Percentiles rank a stretch among this genome's conserved stretches.
Conservation (phyloP, 2,329 filamentous ascomycete genomes). For the Phyllosticta citriasiana region DNA sequence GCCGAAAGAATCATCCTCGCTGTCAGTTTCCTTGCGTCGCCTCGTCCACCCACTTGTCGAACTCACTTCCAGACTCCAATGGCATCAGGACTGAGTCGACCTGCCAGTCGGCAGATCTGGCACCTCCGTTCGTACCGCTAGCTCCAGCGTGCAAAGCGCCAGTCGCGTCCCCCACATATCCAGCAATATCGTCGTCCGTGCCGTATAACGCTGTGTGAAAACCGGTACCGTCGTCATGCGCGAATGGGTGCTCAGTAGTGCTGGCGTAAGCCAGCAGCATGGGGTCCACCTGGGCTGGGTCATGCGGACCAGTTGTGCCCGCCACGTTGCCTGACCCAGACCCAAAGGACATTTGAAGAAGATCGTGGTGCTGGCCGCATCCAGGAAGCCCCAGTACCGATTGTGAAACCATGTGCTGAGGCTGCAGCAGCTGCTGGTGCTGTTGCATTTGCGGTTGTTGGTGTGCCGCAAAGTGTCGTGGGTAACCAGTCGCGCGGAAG, state of each 20-base stretch:
- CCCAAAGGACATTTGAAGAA: slow-evolving; percentile 21
- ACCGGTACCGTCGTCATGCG: not conserved
- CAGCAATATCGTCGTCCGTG: not conserved
- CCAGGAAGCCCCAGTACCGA: slow-evolving; percentile 29
- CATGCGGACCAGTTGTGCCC: slow-evolving; percentile 2
- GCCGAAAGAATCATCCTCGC: not conserved
- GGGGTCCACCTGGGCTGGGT: slow-evolving; percentile 30
- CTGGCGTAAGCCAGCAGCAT: slow-evolving; percentile 29
- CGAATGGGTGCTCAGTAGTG: not conserved
- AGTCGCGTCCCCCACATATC: not conserved
- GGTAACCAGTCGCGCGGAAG: not conserved
- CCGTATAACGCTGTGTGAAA: not conserved
- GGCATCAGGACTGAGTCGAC: slow-evolving; percentile 24
- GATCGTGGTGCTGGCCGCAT: slow-evolving; percentile 28
- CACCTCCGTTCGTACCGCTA: not conserved
- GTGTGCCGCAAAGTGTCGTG: not conserved
- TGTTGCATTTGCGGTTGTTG: not conserved
- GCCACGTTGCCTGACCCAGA: not conserved
- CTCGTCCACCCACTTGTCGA: slow-evolving; percentile 37
- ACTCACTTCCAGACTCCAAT: slow-evolving; percentile 34
- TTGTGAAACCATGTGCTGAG: slow-evolving; percentile 15
- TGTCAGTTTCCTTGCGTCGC: not conserved
- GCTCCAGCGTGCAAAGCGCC: slow-evolving; percentile 1
- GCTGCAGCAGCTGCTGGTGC: not conserved
- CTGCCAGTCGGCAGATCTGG: slow-evolving; percentile 25